These are phyloP conservation scores for Lachancea kluyveri DNA, from an alignment of 805 yeast genomes.

Conservation along the genomic window DNA sequence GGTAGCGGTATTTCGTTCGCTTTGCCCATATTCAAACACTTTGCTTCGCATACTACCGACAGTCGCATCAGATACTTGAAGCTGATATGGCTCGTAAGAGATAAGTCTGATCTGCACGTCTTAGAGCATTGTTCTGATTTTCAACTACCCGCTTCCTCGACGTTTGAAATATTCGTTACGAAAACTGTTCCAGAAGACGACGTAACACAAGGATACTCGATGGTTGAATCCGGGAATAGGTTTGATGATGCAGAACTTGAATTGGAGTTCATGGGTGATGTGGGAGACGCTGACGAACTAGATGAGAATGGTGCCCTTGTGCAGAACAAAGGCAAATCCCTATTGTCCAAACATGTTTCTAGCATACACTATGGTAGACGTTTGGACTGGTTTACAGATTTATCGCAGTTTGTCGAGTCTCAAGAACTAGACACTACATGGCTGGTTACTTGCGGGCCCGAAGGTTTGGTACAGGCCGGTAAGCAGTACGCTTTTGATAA, in stretches of 20 bases:
- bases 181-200: slow-evolving; percentile 8
- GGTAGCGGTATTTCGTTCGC: slow-evolving; percentile 72
- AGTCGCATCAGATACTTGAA: slow-evolving; percentile 28
- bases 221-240: neutral
- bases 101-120: slow-evolving; percentile 41
- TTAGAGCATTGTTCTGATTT: slow-evolving; percentile 31
- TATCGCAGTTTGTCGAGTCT: slow-evolving; percentile 17
- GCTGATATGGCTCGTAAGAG: slow-evolving; percentile 51
- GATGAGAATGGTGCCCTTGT: slow-evolving; percentile 16
- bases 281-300: slow-evolving; percentile 3
- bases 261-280: slow-evolving; percentile 11
- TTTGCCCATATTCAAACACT: slow-evolving; percentile 42
- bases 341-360: slow-evolving; percentile 12
- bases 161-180: slow-evolving; percentile 8
- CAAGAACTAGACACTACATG: slow-evolving; percentile 17
- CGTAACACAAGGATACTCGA: slow-evolving; percentile 1
- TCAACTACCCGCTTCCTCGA: neutral
- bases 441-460: slow-evolving; percentile 29
- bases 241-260: slow-evolving; percentile 16
- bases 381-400: slow-evolving; percentile 23
- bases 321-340: neutral
- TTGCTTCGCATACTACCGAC: slow-evolving; percentile 22
- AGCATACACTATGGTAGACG: slow-evolving; percentile 19
- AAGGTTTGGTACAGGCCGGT: slow-evolving; percentile 17
- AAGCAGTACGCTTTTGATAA: slow-evolving; percentile 16